phyloP scores from a whole-genome alignment of 306 rosid species.

The Parietaria judaica region DNA sequence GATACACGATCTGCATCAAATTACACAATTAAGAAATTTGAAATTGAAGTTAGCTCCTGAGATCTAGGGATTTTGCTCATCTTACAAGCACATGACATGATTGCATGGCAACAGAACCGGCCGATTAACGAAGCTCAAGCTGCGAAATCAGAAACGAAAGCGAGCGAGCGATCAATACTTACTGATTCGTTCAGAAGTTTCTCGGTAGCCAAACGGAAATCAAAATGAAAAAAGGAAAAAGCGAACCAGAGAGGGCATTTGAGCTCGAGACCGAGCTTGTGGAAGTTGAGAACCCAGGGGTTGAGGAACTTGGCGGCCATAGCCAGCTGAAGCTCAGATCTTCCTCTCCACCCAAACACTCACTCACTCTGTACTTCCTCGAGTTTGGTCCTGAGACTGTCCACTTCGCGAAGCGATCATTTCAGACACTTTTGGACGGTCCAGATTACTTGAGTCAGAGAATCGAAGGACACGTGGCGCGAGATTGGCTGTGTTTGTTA shows the following conservation, averaged over 20 bases:
- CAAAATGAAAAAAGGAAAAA: neutral
- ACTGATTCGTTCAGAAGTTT: no score
- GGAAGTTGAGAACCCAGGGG: slow-evolving; percentile 64
- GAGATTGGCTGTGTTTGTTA: no score
- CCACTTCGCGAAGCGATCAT: no score
- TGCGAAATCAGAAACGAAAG: slow-evolving; percentile 29
- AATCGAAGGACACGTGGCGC: no score
- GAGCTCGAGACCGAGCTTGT: slow-evolving; percentile 84
- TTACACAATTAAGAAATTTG: neutral
- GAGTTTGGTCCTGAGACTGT: no score
- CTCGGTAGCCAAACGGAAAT: neutral
- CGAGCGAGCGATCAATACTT: neutral
- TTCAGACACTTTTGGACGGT: no score
- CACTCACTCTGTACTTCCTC: no score
- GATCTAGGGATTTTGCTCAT: neutral
- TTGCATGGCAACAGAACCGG: slow-evolving; percentile 80
- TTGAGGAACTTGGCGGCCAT: slow-evolving; percentile 41
- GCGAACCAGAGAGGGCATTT: slow-evolving; percentile 85
- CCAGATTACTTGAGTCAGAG: no score
- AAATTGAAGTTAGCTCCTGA: no score
- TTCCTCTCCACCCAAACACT: neutral
- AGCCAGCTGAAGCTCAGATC: neutral
- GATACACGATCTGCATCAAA: slow-evolving; percentile 44
- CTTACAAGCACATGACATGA: slow-evolving; percentile 83
- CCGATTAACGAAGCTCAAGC: slow-evolving; percentile 44